Conservation (phyloP, 1,284 basidiomycete genomes). For the Stygiomarasmius scandens region DNA sequence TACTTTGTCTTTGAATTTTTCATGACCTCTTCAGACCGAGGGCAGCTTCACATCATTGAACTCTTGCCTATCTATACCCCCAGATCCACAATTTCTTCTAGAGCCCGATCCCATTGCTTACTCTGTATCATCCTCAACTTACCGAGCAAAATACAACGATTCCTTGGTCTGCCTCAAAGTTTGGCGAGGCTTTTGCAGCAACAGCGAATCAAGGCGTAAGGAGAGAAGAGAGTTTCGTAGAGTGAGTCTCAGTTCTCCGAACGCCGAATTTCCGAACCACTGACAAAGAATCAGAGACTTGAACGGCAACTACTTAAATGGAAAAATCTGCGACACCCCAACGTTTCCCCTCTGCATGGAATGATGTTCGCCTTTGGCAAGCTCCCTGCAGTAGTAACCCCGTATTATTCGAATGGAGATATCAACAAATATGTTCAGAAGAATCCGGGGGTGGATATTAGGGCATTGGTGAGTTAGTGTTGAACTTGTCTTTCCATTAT, state of each 20-base stretch:
- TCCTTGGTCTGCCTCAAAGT: slow-evolving; percentile 5
- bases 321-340: slow-evolving; percentile 22
- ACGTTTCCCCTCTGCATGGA: slow-evolving; percentile 26
- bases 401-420: slow-evolving; percentile 24
- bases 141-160: background rate
- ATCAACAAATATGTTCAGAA: slow-evolving; percentile 24
- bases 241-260: slow-evolving; percentile 1
- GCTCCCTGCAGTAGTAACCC: slow-evolving; percentile 25
- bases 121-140: slow-evolving; percentile 4
- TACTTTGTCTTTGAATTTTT: background rate
- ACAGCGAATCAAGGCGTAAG: background rate
- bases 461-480: slow-evolving; percentile 20
- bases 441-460: slow-evolving; percentile 15
- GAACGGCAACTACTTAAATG: slow-evolving; percentile 22
- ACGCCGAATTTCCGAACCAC: background rate
- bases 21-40: background rate
- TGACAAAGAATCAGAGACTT: slow-evolving; percentile 5
- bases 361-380: slow-evolving; percentile 14
- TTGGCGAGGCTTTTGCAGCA: slow-evolving; percentile 7
- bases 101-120: background rate
- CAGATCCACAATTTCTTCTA: background rate
- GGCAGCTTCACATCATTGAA: background rate
- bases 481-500: too few relatives aligned
- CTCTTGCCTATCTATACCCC: background rate
- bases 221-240: slow-evolving; percentile 2